Evolutionary conservation across 495 filamentous ascomycete genomes (phyloP).

Genomic region (Aspergillus sclerotioniger): DNA sequence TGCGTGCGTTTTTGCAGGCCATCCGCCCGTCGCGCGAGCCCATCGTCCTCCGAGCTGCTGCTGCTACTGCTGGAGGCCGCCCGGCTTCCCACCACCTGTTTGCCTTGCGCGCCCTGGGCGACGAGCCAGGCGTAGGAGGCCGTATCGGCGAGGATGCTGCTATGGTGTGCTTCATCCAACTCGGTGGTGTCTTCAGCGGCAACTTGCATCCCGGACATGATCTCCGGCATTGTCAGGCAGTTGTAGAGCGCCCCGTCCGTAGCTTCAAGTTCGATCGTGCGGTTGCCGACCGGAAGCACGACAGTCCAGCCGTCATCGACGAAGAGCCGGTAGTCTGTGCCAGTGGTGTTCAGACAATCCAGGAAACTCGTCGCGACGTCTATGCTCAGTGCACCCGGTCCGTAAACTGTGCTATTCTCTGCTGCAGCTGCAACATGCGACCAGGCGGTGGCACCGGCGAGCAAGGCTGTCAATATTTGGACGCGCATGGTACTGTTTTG

Average conservation of each 20-base stretch:
- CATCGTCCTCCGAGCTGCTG: neutral
- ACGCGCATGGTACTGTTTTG: neutral
- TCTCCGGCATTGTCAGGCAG: neutral
- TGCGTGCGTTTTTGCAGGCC: neutral
- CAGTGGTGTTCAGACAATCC: neutral
- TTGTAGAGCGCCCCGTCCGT: neutral
- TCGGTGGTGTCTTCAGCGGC: neutral
- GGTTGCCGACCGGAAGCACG: neutral
- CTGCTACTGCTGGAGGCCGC: neutral
- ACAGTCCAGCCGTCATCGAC: neutral
- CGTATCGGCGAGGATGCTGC: neutral
- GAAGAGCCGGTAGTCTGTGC: neutral
- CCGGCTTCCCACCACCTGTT: neutral
- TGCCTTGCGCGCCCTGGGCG: neutral
- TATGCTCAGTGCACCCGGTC: neutral
- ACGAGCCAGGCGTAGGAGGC: neutral
- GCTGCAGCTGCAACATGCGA: neutral
- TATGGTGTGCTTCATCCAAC: neutral
- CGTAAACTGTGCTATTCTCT: neutral
- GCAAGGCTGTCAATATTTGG: neutral
- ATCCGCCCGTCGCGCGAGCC: neutral
- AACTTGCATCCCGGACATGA: neutral
- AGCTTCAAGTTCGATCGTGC: neutral
- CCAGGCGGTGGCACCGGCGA: neutral
- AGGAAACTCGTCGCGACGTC: neutral